Evolutionary conservation across 2,329 filamentous ascomycete species (phyloP).

Genomic region (Cadophora sp.): DNA sequence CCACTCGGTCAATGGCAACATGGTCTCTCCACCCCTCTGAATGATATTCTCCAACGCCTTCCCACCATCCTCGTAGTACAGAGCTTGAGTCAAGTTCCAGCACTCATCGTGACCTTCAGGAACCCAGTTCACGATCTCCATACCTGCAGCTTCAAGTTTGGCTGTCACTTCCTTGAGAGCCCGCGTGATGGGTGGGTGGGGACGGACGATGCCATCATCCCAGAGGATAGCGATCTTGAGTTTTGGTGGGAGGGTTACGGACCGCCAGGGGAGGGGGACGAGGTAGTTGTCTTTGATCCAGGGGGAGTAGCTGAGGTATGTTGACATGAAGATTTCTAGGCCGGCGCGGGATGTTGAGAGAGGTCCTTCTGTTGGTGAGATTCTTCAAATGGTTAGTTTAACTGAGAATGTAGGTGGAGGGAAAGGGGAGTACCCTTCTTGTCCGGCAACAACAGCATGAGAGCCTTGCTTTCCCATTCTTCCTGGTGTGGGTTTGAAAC

Average conservation of each 20-base stretch:
- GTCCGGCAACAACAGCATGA: constrained; percentile 53
- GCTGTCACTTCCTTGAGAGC: constrained; percentile 28
- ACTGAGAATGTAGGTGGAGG: not conserved
- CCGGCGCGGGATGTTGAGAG: constrained; percentile 55
- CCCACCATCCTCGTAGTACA: constrained; percentile 39
- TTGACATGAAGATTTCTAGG: constrained; percentile 49
- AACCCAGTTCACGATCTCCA: constrained; percentile 37
- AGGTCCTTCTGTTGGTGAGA: constrained; percentile 42
- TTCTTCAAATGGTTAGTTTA: constrained; percentile 5
- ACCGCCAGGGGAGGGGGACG: constrained; percentile 52
- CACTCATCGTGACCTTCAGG: constrained; percentile 34
- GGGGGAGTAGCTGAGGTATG: constrained; percentile 46
- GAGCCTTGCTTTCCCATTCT: constrained; percentile 51
- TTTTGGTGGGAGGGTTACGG: constrained; percentile 19
- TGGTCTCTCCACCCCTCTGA: constrained; percentile 27
- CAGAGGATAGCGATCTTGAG: constrained; percentile 48
- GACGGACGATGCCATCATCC: constrained; percentile 32
- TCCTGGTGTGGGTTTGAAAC: constrained; percentile 55
- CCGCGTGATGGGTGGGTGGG: constrained; percentile 35
- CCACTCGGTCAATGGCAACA: constrained; percentile 36
- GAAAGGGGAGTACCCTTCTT: constrained; percentile 26
- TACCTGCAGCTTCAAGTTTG: constrained; percentile 23
- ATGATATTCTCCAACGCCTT: constrained; percentile 27
- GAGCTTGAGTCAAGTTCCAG: constrained; percentile 32
- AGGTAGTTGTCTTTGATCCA: constrained; percentile 59